Base-by-base conservation (phyloP, 495 filamentous ascomycete species). In the Durotheca rogersii region DNA sequence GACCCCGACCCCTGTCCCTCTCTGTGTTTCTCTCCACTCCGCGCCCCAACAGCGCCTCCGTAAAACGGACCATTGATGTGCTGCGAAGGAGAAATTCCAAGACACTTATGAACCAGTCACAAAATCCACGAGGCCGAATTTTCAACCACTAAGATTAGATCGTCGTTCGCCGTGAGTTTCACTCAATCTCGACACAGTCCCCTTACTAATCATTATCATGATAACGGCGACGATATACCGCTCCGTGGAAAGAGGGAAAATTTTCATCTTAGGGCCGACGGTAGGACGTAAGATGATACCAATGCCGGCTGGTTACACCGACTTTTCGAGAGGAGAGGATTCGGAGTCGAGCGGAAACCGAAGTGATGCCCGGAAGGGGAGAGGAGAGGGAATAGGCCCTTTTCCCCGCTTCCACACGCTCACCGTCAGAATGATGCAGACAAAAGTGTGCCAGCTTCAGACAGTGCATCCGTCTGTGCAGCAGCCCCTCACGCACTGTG, bases 351-450 rank as follows among this genome's bases (percentile, higher is more conserved):
- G 27, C 38, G 42, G 54, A 51, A 58, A 52, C 39, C 42, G 48
- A 47, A 7, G 39, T 27, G 48, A 56, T 46, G 47, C 38, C 34
- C 44, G 41, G 30, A 44, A 50, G 41, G 40, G 53, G 50, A 36
- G 41, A 50, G 41, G 34, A 59, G 46, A 36, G 35, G 54, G 44
- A 44, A 53, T 42, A 20, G 29, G 34, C 39, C 41, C 56, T 45
- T n/a, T n/a, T n/a, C 43, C 39, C 34, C 20, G 34, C 29, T 15
- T 32, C 23, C 19, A 43, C 29, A 23, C 34, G 18, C 50, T 59
- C 56, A 59, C 56, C 56, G 56, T 59, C 50, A 59, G 56, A 59
- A 59, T 59, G 56, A 59, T 59, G 49, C 50, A 41, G 23, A 4
- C 39, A 34, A 43, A 37, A 42, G 15, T 41, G 53, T 34, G 30